Evolutionary conservation across 805 yeast genomes (phyloP).

Genomic region (Candida sanyiensis): DNA sequence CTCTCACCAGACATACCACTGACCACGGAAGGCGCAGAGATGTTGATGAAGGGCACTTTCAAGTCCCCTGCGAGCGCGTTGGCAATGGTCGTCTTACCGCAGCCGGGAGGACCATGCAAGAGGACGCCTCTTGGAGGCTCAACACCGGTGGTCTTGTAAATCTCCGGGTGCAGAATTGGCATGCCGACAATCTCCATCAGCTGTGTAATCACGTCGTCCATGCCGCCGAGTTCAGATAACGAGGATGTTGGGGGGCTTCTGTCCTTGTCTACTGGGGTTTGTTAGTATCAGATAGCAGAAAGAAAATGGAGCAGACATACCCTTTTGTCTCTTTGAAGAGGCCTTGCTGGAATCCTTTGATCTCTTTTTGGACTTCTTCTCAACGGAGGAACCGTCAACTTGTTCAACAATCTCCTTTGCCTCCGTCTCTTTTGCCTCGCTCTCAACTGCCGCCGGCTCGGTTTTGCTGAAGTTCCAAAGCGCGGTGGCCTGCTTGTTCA

Average conservation of each 20-base stretch:
- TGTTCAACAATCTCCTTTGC: conserved; percentile 14
- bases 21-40: conserved; percentile 93
- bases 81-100: conserved; percentile 96
- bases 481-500: conserved; percentile 72
- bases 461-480: conserved; percentile 49
- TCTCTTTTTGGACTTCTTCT: conserved; percentile 44
- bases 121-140: conserved; percentile 93
- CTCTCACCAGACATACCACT: conserved; percentile 99
- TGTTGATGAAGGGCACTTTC: conserved; percentile 83
- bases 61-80: conserved; percentile 94
- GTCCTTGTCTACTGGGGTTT: conserved; percentile 38
- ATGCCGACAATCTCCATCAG: conserved; percentile 85
- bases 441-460: no score
- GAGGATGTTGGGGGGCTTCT: conserved; percentile 66
- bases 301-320: conserved; percentile 14
- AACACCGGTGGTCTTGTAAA: conserved; percentile 79
- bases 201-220: conserved; percentile 78
- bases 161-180: conserved; percentile 92
- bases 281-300: conserved; percentile 17
- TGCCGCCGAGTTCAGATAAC: conserved; percentile 79
- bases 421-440: conserved; percentile 7
- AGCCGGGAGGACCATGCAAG: conserved; percentile 98
- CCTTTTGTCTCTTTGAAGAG: conserved; percentile 35
- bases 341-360: conserved; percentile 36
- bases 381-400: conserved; percentile 18